Base-by-base conservation (phyloP, 441 rosid genomes). In the Gossypium gossypioides region DNA sequence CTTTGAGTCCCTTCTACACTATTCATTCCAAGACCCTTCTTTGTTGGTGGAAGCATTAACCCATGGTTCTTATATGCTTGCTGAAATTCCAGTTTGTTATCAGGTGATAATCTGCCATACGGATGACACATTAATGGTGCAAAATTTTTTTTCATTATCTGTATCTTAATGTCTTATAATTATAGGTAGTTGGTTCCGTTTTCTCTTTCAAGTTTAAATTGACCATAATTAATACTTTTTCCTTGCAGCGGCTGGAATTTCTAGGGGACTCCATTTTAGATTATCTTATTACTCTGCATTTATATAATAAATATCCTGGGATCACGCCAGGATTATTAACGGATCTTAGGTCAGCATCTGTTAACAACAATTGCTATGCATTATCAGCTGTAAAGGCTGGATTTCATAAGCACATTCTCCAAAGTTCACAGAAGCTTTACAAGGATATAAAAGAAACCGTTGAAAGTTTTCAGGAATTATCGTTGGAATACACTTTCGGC, bases 181-280 rank as follows among this genome's bases (percentile, higher is more conserved):
- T 40, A 34, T 57, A 2, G 7, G 2, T 16, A 10, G 50, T 12
- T 7, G n/a, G 15, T 58, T 58, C 63, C 0, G 3, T 58, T 52
- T 52, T 18, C 19, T 32, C 37, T 32, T 1, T 32, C 37, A 32
- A 32, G 37, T 32, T 32, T 32, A 32, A 5, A 5, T 32, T 32
- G 7, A 32, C 7, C 7, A 32, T 32, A 32, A 32, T 5, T 5
- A 5, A 32, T 32, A 32, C 37, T 32, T 18, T 16, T 60, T 48
- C 72, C 76, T 21, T 60, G 76, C 88, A 95, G 99, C 83, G 96
- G 73, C 79, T 95, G 80, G 99, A 95, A 81, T 95, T 91, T 81
- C 98, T 95, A 0, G 98, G 98, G 1, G 99, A 95, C 61, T 76
- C 98, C 0, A 90, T 92, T 48, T 75, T 95, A 71, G 99, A 95